A percentile compares a stretch with the other conserved stretches of the same genome.
These are phyloP conservation scores for Tetrapisispora pingtungensis DNA, from an alignment of 805 yeast species.

Conservation along the genomic window DNA sequence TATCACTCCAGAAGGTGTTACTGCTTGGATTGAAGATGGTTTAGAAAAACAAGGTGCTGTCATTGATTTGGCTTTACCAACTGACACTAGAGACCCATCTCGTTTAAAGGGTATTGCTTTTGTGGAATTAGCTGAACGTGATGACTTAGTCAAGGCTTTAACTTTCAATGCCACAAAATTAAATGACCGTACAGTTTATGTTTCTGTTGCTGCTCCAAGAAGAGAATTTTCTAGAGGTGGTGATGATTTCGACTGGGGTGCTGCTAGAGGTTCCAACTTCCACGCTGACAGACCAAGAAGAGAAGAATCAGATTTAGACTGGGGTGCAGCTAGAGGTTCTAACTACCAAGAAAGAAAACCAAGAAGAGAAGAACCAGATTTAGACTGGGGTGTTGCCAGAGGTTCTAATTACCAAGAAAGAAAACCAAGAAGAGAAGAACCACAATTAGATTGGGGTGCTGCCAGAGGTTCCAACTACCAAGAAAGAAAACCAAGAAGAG, in stretches of 20 bases:
- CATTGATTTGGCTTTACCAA: conserved; percentile 60
- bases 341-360: conserved; percentile 28
- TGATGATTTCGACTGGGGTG: conserved; percentile 40
- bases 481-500: conserved; percentile 23
- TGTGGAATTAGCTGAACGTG: conserved; percentile 69
- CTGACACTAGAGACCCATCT: conserved; percentile 49
- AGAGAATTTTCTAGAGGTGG: conserved; percentile 34
- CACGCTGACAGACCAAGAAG: conserved; percentile 22
- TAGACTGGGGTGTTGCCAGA: conserved; percentile 29
- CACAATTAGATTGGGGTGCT: conserved; percentile 51
- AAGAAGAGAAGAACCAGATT: conserved; percentile 30
- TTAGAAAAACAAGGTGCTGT: conserved; percentile 45
- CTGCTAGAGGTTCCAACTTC: conserved; percentile 30
- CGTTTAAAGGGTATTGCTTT: conserved; percentile 82
- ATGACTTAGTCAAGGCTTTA: conserved; percentile 65
- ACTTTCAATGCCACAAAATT: conserved; percentile 58
- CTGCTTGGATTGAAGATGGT: conserved; percentile 49
- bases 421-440: conserved; percentile 33
- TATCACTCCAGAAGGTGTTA: conserved; percentile 52
- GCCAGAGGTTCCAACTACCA: conserved; percentile 32
- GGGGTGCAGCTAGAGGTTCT: conserved; percentile 44
- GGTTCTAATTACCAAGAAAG: conserved; percentile 29
- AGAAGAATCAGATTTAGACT: conserved; percentile 37
- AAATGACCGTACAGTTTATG: conserved; percentile 59
- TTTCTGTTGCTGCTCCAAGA: conserved; percentile 72